Evolutionary conservation across 352 stramenopile species (phyloP), one percentile per base, ranked within the genome.

Genomic region (Phytophthora agathidicida): DNA sequence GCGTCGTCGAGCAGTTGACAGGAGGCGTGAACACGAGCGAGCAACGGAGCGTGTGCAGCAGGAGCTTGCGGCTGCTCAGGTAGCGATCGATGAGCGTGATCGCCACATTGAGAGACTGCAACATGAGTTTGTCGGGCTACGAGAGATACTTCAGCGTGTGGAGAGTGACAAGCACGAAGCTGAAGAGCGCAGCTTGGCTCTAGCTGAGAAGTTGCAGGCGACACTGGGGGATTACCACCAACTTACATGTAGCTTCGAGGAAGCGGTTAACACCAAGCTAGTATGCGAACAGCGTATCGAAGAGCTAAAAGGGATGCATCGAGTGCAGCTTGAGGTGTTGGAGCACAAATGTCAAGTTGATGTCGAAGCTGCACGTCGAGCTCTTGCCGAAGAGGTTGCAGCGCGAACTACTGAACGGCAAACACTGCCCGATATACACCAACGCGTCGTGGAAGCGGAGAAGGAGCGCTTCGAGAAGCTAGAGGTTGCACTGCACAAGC

Each of bases 401-500:
- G 68, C 63, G 16, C 73, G 83, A 38, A 59, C 50, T n/a, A 36
- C 33, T 8, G 83, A 93, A 49, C 79, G 79, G 5, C 37, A 71
- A 57, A 83, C 78, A 14, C 54, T 94, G 26, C 85, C 83, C 0
- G 81, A 86, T 48, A 71, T 60, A 35, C 72, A 94, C 45, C 73
- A 80, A 8, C 65, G 70, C 9, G 50, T 86, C 19, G 53, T 92
- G 11, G 80, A 76, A 38, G 65, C 65, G 33, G 80, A 93, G 50
- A 76, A 81, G 38, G 73, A 93, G 68, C 76, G 84, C 3, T 79
- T 83, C 37, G 78, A 89, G 54, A 75, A 77, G 47, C 75, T 89
- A 5, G 77, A 94, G 53, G 46, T 56, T 14, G 71, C 80, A 11
- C 32, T 88, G 2, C 39, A 57, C 13, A 70, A 81, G 52, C 79